Evolutionary conservation across 2,329 filamentous ascomycete genomes (phyloP).

Genomic region (Pseudogymnoascus verrucosus): DNA sequence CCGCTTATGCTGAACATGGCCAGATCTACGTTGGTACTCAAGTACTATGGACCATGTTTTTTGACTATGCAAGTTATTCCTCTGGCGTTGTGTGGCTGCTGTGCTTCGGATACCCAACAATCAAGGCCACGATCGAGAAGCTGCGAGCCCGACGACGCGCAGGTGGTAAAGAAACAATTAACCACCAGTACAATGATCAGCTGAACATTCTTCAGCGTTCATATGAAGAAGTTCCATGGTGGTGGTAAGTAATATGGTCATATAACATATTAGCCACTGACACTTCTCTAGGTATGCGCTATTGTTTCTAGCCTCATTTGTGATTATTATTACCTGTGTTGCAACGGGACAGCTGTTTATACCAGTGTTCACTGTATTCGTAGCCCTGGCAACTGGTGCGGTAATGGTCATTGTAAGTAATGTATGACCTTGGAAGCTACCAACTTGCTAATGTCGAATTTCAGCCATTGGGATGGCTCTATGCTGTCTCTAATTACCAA

Average conservation of each 20-base stretch:
- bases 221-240: slow-evolving; percentile 50
- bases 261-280: neutral
- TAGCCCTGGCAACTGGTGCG: slow-evolving; percentile 47
- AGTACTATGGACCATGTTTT: slow-evolving; percentile 50
- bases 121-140: slow-evolving; percentile 38
- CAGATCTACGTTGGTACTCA: slow-evolving; percentile 51
- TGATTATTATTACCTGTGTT: slow-evolving; percentile 43
- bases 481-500: slow-evolving; percentile 49
- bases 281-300: slow-evolving; percentile 16
- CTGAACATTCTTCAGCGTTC: slow-evolving; percentile 50
- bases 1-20: slow-evolving; percentile 40
- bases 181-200: slow-evolving; percentile 49
- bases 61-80: slow-evolving; percentile 51
- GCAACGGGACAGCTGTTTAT: slow-evolving; percentile 47
- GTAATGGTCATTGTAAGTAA: slow-evolving; percentile 38
- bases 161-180: slow-evolving; percentile 32
- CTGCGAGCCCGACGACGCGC: slow-evolving; percentile 32
- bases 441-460: neutral
- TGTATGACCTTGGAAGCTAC: neutral
- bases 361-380: slow-evolving; percentile 51
- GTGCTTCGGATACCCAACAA: slow-evolving; percentile 44
- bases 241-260: slow-evolving; percentile 41
- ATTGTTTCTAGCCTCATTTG: slow-evolving; percentile 42
- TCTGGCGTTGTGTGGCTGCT: slow-evolving; percentile 52
- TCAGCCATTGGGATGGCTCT: slow-evolving; percentile 47